Base-by-base conservation (phyloP, 169 alveolate genomes). In the Plasmodium ovale region DNA sequence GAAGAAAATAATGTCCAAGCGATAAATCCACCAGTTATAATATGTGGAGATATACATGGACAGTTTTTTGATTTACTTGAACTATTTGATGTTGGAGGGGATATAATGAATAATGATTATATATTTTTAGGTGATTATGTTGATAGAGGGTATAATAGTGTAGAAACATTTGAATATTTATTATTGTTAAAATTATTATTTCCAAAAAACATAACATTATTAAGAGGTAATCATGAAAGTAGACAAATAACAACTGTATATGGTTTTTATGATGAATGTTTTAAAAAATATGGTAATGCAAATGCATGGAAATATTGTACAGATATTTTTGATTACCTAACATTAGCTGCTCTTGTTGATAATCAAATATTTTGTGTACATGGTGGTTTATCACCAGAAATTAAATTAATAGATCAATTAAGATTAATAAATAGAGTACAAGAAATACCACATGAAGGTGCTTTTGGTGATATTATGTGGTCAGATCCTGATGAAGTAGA, bases 401-500 rank as follows among this genome's bases (percentile, higher is more conserved):
- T 98, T 44, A 94, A 93, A 33, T 94, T 97, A 10, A 87, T 98
- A 6, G 99, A 98, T 88, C 99, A 98, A 58, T 97, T 99, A 19
- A 93, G 98, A 87, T 94, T 96, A 54, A 93, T 98, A 35, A 99
- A 97, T 88, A 93, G 99, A 85, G 84, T 91, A 6, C 95, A 97
- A 87, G 99, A 99, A 95, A 99, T 99, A 25, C 99, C 99, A 2
- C 99, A 98, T 90, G 99, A 98, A 92, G 99, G 99, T 4, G 99
- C 99, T 1, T 98, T 99, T 99, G 98, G 99, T 88, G 99, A 99
- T 92, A 94, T 99, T 56, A 96, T 99, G 94, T 99, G 99, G 99
- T 97, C 99, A 39, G 99, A 99, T 91, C 99, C 99, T 3, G 99
- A 99, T 74, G 99, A 98, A 56, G 96, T 97, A 67, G 92, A 95